Conservation (phyloP, 192 early-diverging fungal genomes). For the Geranomyces variabilis region DNA sequence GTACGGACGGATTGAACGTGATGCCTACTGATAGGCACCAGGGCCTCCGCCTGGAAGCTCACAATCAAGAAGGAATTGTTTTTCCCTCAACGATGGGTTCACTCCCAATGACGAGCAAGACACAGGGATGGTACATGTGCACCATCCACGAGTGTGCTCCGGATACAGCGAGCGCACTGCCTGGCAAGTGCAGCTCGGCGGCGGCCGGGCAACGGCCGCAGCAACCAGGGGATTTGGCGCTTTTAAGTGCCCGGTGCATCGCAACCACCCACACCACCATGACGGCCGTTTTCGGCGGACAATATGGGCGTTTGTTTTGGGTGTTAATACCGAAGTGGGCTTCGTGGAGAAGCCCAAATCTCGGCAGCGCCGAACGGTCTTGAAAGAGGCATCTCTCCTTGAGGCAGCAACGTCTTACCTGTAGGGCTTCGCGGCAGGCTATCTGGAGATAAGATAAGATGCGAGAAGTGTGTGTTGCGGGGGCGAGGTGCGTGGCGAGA, state of each 20-base stretch:
- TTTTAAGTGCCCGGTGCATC: not conserved
- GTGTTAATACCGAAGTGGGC: too few relatives aligned
- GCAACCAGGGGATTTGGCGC: not conserved
- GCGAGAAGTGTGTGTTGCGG: too few relatives aligned
- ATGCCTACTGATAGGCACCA: not conserved
- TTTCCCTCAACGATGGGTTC: not conserved
- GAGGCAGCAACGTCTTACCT: conserved; percentile 4
- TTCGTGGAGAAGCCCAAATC: not conserved
- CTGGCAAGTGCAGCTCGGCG: too few relatives aligned
- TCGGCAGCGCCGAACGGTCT: not conserved
- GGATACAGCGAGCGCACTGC: too few relatives aligned
- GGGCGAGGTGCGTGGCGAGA: too few relatives aligned
- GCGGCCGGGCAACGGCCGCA: too few relatives aligned
- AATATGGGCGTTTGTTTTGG: not conserved
- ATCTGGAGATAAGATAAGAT: too few relatives aligned
- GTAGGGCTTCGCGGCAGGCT: too few relatives aligned
- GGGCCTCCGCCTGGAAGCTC: not conserved
- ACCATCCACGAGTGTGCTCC: conserved; percentile 5
- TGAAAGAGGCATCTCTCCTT: conserved; percentile 2
- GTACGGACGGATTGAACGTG: not conserved
- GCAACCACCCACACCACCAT: not conserved
- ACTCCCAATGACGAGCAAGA: not conserved
- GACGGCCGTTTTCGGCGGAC: not conserved
- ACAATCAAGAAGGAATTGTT: not conserved
- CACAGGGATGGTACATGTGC: not conserved